Conservation (phyloP, 108 stramenopile species). For the Skeletonema menzelii region DNA sequence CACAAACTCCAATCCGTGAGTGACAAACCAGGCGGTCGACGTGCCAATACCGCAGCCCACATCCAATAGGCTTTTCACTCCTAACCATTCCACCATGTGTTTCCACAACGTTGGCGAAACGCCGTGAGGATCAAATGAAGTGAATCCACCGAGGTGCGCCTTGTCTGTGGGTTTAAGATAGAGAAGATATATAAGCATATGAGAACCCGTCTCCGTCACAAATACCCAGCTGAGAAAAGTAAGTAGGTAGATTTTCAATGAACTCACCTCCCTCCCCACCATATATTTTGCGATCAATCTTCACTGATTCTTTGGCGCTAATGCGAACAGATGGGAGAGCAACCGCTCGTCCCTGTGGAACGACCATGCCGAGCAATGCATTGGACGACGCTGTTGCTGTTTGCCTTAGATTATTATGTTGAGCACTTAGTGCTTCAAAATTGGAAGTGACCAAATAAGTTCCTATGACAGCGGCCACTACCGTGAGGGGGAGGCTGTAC, state of each 20-base stretch:
- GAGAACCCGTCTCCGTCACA: too few species aligned
- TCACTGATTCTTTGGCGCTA: slow-evolving; percentile 15
- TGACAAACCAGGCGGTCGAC: slow-evolving; percentile 67
- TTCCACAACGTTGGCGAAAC: slow-evolving; percentile 65
- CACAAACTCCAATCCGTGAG: slow-evolving; percentile 58
- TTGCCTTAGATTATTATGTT: not conserved
- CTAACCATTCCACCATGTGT: slow-evolving; percentile 37
- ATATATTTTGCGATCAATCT: slow-evolving; percentile 43
- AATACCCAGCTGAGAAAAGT: too few species aligned
- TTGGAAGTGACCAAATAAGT: not conserved
- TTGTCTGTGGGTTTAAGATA: slow-evolving; percentile 33
- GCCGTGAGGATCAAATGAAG: slow-evolving; percentile 56
- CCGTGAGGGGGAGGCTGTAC: not conserved
- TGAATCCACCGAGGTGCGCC: slow-evolving; percentile 78
- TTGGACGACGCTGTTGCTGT: not conserved
- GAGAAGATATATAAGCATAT: too few species aligned
- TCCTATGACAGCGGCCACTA: not conserved
- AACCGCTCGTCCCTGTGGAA: not conserved
- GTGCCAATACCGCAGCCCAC: slow-evolving; percentile 85
- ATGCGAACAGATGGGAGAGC: slow-evolving; percentile 42
- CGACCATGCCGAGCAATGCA: not conserved
- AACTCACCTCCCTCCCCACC: slow-evolving; percentile 57
- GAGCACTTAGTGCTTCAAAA: not conserved
- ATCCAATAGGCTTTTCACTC: slow-evolving; percentile 73
- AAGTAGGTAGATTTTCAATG: too few species aligned